Base-by-base conservation (phyloP, 106 monocot genomes). In the Allium fistulosum region DNA sequence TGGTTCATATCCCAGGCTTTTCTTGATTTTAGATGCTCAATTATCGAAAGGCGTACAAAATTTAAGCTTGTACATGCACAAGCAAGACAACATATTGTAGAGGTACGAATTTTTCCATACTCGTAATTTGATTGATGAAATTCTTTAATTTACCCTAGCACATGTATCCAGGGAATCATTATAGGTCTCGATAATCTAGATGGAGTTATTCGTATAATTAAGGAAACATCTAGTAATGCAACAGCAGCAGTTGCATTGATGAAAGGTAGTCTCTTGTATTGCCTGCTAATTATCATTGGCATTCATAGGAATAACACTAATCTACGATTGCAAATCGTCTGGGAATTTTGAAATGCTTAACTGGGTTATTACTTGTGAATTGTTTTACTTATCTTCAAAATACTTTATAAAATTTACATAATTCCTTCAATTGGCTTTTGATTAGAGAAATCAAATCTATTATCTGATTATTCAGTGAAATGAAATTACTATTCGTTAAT, bases 141-240 rank as follows among this genome's bases (percentile, higher is more conserved):
- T 37, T 37, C 37, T 37, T 37, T 2, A 37, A 37, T 37, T 37
- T 37, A 37, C 37, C 37, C 37, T 37, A 37, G 37, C 37, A 37
- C 37, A 37, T 69, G 27, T 37, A 56, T 69, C 49, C 68, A 97
- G 97, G 97, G 97, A 47, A 89, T 97, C 58, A 75, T 90, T 57
- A 65, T 97, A 15, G 97, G 97, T 17, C 92, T 97, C 63, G 92
- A 92, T 63, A 92, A 97, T 79, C 80, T 97, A 82, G 97, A 97
- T 84, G 88, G 73, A 75, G 80, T 90, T 46, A 97, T 97, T 59
- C 66, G 72, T 17, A 82, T 89, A 82, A 84, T 97, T 63, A 78
- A 68, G 47, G 76, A 76, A 78, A 81, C 80, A 10, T 75, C 84
- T 68, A 87, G 74, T 53, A 79, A 89, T 85, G 63, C 75, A 4